A percentile compares a stretch with the other conserved stretches of the same genome.
Evolutionary conservation across 805 yeast genomes (phyloP).

Genomic region (Vanderwaltozyma polyspora): DNA sequence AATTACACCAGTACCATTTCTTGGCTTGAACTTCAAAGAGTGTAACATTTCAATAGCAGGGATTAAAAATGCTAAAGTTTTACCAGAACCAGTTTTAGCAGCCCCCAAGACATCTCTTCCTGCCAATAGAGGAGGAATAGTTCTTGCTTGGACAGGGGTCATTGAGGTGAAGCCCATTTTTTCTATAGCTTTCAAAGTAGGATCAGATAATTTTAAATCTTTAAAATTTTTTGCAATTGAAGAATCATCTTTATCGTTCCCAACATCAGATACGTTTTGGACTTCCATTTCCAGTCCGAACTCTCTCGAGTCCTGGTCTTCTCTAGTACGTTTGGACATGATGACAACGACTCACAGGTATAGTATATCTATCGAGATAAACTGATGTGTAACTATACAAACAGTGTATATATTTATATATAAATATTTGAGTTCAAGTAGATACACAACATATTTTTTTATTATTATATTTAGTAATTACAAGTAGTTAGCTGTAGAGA

Average conservation of each 20-base stretch:
- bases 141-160: conserved; percentile 92
- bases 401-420: no score
- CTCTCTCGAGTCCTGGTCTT: conserved; percentile 3
- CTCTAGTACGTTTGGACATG: conserved; percentile 13
- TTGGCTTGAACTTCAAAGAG: conserved; percentile 86
- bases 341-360: conserved; percentile 1
- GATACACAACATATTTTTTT: no score
- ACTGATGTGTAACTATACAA: no score
- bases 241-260: conserved; percentile 4
- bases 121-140: conserved; percentile 92
- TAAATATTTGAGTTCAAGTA: no score
- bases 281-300: conserved; percentile 1
- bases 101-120: conserved; percentile 98
- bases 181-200: conserved; percentile 68
- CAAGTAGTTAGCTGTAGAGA: no score
- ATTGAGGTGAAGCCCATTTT: conserved; percentile 84
- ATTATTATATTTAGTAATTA: no score
- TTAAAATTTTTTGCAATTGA: conserved; percentile 20
- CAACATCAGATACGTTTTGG: conserved; percentile 1
- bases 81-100: conserved; percentile 99
- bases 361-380: no score
- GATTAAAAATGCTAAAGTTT: conserved; percentile 86
- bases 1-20: conserved; percentile 96
- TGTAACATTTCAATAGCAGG: conserved; percentile 93
- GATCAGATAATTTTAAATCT: conserved; percentile 61